Evolutionary conservation across 495 filamentous ascomycete genomes (phyloP).

Genomic region (Xylaria cubensis): DNA sequence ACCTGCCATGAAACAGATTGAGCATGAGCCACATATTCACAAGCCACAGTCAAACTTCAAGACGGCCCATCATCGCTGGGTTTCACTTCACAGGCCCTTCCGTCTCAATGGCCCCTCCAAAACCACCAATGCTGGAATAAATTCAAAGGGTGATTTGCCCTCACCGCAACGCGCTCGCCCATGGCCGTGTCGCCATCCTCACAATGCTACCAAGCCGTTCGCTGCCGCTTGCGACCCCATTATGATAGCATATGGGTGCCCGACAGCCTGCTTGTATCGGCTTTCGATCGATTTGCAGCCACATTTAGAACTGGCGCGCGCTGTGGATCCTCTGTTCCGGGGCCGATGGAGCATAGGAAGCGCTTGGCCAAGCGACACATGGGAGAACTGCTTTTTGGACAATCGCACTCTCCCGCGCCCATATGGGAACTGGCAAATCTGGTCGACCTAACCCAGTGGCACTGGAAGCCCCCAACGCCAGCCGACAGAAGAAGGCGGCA

Average conservation of each 20-base stretch:
- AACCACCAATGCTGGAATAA: conserved; percentile 13
- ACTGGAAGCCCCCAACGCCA: conserved; percentile 54
- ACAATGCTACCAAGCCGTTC: conserved; percentile 51
- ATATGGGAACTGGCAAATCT: conserved; percentile 49
- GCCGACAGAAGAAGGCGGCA: conserved; percentile 19
- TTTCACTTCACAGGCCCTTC: neutral
- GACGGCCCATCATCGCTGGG: neutral
- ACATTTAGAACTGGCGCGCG: conserved; percentile 34
- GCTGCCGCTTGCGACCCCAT: conserved; percentile 41
- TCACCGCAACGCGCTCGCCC: conserved; percentile 10
- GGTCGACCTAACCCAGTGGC: conserved; percentile 53
- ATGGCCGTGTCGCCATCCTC: conserved; percentile 47
- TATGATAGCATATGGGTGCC: conserved; percentile 53
- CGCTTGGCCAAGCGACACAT: conserved; percentile 60
- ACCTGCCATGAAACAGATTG: neutral
- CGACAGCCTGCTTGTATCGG: conserved; percentile 46
- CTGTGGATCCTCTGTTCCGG: conserved; percentile 44
- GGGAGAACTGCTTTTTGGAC: conserved; percentile 48
- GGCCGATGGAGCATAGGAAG: conserved; percentile 60
- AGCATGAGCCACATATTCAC: neutral
- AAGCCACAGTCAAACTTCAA: neutral
- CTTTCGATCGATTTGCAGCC: conserved; percentile 50
- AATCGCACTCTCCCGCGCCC: conserved; percentile 42
- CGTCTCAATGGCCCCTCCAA: conserved; percentile 19
- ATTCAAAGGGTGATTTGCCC: neutral